Evolutionary conservation across 306 rosid genomes (phyloP).

Genomic region (Casuarina equisetifolia): DNA sequence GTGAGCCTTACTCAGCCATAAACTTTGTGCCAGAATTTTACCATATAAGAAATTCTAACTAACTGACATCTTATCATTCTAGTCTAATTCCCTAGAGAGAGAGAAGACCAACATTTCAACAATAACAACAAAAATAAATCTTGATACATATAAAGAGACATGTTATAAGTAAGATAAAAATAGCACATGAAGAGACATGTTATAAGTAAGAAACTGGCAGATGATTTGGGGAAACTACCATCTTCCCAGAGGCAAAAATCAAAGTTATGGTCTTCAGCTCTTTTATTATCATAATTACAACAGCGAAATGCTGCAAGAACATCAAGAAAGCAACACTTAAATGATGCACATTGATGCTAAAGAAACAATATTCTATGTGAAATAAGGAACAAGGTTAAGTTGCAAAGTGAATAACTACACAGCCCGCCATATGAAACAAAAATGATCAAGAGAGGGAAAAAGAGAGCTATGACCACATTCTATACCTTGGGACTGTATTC

Average conservation of each 20-base stretch:
- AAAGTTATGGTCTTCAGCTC: slow-evolving; percentile 92
- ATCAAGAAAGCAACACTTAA: slow-evolving; percentile 15
- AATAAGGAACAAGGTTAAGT: background rate
- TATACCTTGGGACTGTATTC: slow-evolving; percentile 97
- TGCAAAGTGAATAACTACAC: no score
- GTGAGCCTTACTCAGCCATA: background rate
- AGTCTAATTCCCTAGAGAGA: background rate
- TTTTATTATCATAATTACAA: slow-evolving; percentile 96
- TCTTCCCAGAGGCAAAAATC: slow-evolving; percentile 95
- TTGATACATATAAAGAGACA: background rate
- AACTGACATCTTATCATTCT: background rate
- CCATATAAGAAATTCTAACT: background rate
- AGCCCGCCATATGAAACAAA: no score
- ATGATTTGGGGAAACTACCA: slow-evolving; percentile 49
- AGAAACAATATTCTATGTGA: background rate
- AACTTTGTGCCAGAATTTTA: background rate
- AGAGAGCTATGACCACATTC: background rate
- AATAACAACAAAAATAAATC: background rate
- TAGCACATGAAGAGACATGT: background rate
- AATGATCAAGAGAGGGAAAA: background rate
- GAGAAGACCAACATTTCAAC: background rate
- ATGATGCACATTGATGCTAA: background rate
- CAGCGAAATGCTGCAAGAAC: slow-evolving; percentile 83
- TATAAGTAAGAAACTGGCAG: background rate
- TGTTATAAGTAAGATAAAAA: background rate